Base-by-base conservation (phyloP, 2,329 filamentous ascomycete species). In the Allantophomopsis lycopodina region DNA sequence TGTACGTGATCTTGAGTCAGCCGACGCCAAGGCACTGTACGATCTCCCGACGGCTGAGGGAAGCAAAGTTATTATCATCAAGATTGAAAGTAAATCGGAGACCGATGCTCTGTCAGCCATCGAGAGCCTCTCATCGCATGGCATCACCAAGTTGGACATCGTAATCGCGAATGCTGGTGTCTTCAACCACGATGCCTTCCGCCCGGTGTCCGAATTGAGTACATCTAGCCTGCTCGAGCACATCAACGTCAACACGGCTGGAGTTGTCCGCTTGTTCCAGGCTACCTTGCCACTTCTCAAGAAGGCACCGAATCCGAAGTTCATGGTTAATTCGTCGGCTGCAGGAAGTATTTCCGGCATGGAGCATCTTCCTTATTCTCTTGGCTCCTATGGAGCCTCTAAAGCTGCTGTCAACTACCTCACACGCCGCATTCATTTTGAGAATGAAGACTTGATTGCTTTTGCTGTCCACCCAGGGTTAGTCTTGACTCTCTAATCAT, bases 91-190 rank as follows among this genome's bases (percentile, higher is more conserved):
- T 14, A 46, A 45, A 7, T 47, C 48, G 4, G 45, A 49, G 10
- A 44, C 51, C 1, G 52, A 58, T 20, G 32, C 57, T 6, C 45
- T 49, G 8, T 40, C 50, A 10, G 51, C 56, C 6, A 39, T 57
- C 14, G 42, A 55, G 17, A 43, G 46, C 14, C 41, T 58, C 13
- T 44, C 44, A 18, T 41, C 42, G 4, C 38, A 49, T 6, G 58
- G 52, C 5, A 49, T 60, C 16, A 36, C 47, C 35, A 48, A 56
- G 21, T 17, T 63, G 18, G 59, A 62, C 40, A 42, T 58, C 31
- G 50, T 61, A 14, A 52, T 62, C 32, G 57, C 58, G n/a, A 63
- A 61, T 45, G 57, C 60, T 5, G 58, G 56, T 6, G 51, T 55
- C 7, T n/a, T n/a, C n/a, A n/a, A n/a, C n/a, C n/a, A n/a, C n/a